phyloP scores from a whole-genome alignment of 257 asterid species.

The Penstemon newberryi region DNA sequence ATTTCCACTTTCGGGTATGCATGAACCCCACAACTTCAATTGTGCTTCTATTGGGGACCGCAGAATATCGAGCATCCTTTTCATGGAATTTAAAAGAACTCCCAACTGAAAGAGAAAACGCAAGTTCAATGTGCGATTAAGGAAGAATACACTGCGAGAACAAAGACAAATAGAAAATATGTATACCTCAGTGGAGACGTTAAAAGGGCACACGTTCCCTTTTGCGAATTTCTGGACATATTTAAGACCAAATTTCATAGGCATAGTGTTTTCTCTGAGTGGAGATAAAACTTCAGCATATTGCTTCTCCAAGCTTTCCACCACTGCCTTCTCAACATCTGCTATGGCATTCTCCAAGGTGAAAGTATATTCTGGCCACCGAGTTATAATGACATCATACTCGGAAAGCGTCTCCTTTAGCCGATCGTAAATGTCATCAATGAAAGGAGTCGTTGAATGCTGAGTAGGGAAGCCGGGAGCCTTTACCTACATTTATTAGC shows the following conservation, averaged over 20 bases:
- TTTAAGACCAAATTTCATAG: constrained; percentile 80
- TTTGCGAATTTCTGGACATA: constrained; percentile 81
- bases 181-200: constrained; percentile 59
- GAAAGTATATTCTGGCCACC: constrained; percentile 93
- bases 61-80: constrained; percentile 75
- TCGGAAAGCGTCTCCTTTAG: constrained; percentile 75
- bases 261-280: constrained; percentile 72
- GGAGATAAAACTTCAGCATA: constrained; percentile 79
- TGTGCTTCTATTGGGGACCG: constrained; percentile 72
- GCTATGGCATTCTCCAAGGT: constrained; percentile 80
- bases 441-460: constrained; percentile 63
- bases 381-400: constrained; percentile 73
- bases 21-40: constrained; percentile 78
- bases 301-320: constrained; percentile 85
- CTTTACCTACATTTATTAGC: constrained; percentile 52
- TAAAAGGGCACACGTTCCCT: constrained; percentile 54
- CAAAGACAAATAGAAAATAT: background rate
- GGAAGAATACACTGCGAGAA: background rate
- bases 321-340: constrained; percentile 83
- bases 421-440: constrained; percentile 67
- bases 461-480: constrained; percentile 50
- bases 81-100: constrained; percentile 76
- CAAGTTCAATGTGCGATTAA: background rate
- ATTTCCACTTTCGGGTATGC: constrained; percentile 68
- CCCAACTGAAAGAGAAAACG: constrained; percentile 67